Conservation (phyloP, 768 basidiomycete genomes). For the Russula virescens region DNA sequence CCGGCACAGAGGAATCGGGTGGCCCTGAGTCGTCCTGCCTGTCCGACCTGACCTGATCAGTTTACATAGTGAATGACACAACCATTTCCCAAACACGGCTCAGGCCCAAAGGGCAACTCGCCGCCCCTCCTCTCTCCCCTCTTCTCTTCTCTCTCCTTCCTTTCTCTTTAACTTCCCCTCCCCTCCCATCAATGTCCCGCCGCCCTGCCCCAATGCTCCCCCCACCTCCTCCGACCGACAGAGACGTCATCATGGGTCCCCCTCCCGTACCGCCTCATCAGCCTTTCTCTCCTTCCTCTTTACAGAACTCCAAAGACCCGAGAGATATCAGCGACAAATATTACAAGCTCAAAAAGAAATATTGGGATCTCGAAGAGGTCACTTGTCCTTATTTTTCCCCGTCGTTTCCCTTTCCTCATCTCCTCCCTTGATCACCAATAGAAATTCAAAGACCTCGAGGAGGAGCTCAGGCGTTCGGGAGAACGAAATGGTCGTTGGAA, state of each 20-base stretch:
- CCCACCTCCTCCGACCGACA: constrained; percentile 35
- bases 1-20: not conserved
- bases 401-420: not conserved
- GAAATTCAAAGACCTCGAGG: constrained; percentile 54
- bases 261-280: constrained; percentile 37
- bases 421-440: constrained; percentile 26
- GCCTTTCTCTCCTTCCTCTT: constrained; percentile 28
- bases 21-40: constrained; percentile 9
- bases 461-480: constrained; percentile 53
- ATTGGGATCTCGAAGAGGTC: constrained; percentile 67
- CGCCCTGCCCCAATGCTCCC: constrained; percentile 22
- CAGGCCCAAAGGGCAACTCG: constrained; percentile 26
- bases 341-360: constrained; percentile 56
- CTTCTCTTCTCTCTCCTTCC: constrained; percentile 12
- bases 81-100: constrained; percentile 22
- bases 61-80: constrained; percentile 22
- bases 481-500: constrained; percentile 58
- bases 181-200: constrained; percentile 19
- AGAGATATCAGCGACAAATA: constrained; percentile 58
- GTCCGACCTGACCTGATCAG: constrained; percentile 1
- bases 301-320: constrained; percentile 33
- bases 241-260: constrained; percentile 49
- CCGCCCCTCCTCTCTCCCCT: constrained; percentile 18
- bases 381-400: not conserved
- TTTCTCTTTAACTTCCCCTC: constrained; percentile 9